Evolutionary conservation across 306 rosid genomes (phyloP), one percentile per base, ranked within the genome.

Genomic region (Castanea mollissima): DNA sequence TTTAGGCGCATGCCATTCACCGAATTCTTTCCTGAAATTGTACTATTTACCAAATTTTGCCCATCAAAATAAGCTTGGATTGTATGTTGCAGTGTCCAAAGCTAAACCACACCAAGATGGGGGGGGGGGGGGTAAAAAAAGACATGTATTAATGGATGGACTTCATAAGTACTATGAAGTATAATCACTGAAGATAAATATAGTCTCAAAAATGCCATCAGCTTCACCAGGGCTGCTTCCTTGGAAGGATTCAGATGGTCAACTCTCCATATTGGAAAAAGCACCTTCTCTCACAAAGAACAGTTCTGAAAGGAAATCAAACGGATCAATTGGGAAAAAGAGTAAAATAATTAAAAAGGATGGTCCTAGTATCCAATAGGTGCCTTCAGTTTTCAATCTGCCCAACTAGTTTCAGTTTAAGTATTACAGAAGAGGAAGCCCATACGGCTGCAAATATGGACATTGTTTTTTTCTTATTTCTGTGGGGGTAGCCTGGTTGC

Each of bases 101-200:
- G 84, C 84, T 76, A 86, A 86, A 63, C 67, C 83, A 68, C 78
- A 75, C 73, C 55, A 90, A 78, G 83, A 46, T 16, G 56, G 55
- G 55, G 11, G 74, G 83, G 35, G 13, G 56, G 55, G 55, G 11
- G 74, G 76, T 74, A 80, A 74, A 59, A 55, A 79, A 82, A 18
- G 74, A 56, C 57, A 74, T 29, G 81, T 68, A 19, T 72, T 54
- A 86, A 78, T 78, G 95, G 86, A 77, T 91, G 85, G 92, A 92
- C 77, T 91, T 91, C 76, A 38, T 46, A 52, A 91, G 97, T 81
- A 78, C 89, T 21, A 21, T 21, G 0, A 21, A 21, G 21, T 46
- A 76, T 92, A 76, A 87, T 95, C 38, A 86, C 86, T 76, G 79
- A 86, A 83, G 91, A 90, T 80, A 96, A 91, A 84, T 95, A 91